Evolutionary conservation across 208 protist species (phyloP), one percentile per base, ranked within the genome.

Genomic region (Crithidia fasciculata): DNA sequence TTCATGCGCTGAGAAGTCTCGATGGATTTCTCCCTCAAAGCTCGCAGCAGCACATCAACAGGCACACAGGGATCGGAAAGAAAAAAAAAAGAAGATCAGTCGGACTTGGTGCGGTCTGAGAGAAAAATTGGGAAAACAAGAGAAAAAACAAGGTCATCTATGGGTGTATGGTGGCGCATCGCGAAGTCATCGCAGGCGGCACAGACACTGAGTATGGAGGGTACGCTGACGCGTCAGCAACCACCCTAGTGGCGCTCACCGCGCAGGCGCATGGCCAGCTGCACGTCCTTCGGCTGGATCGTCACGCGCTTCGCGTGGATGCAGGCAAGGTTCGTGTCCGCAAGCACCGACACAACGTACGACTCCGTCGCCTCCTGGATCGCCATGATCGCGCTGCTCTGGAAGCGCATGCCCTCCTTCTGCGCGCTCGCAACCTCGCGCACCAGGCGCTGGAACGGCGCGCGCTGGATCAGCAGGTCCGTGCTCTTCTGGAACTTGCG

Each of bases 321-420:
- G 54, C 88, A 88, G 63, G 84, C 90, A 64, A 97, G 82, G 84
- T 98, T 95, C 61, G 91, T 92, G 81, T 98, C 95, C 74, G 96
- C 96, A 55, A 98, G 95, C 44, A 49, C 76, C 63, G 77, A 82
- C 64, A 98, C 90, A 43, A 98, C 62, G 78, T 98, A 98, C n/a
- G 92, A 76, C 79, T 98, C 96, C 49, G 90, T 85, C 41, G 95
- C 89, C 83, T 97, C 95, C 52, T 49, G 45, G 12, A 97, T 72
- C 36, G 94, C 93, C 40, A 81, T 67, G 63, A 98, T 74, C n/a
- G 94, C 94, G 61, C 76, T 79, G 69, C 74, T 81, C 87, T 97
- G 93, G 86, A 96, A 98, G 70, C 95, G 81, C 53, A 97, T 69
- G 78, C 95, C 93, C 60, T 80, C 74, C 81, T 90, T 88, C 78